These are phyloP conservation scores for Crithidia bombi DNA, from an alignment of 208 protist genomes.

Conservation along the genomic window DNA sequence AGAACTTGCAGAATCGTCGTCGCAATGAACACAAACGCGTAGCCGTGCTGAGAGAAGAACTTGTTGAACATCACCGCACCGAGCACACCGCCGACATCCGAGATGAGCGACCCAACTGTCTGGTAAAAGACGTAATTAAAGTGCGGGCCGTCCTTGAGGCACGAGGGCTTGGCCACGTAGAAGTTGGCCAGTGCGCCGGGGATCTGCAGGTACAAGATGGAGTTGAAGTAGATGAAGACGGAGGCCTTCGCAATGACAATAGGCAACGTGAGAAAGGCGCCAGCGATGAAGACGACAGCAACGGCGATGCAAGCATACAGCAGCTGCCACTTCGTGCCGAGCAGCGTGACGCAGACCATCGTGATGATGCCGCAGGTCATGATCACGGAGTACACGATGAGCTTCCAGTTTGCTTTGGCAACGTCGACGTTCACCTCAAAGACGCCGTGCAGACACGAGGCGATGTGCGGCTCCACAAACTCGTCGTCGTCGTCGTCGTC, in stretches of 20 bases:
- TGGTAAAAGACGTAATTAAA: constrained; percentile 55
- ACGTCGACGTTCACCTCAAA: constrained; percentile 32
- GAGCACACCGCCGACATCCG: constrained; percentile 32
- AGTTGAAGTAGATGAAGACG: constrained; percentile 44
- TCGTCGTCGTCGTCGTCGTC: constrained; percentile 7
- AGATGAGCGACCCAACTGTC: constrained; percentile 53
- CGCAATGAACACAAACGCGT: constrained; percentile 45
- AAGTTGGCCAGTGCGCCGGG: constrained; percentile 45
- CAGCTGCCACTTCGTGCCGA: constrained; percentile 17
- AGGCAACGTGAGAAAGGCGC: constrained; percentile 32
- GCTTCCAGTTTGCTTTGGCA: constrained; percentile 20
- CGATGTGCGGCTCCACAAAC: constrained; percentile 21
- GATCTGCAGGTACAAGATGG: constrained; percentile 51
- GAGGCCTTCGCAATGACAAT: constrained; percentile 46
- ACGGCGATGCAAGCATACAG: constrained; percentile 19
- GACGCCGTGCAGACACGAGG: constrained; percentile 15
- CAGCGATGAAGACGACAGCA: constrained; percentile 9
- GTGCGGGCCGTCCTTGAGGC: constrained; percentile 42
- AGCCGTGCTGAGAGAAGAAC: constrained; percentile 51
- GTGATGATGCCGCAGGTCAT: constrained; percentile 29
- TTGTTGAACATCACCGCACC: constrained; percentile 47
- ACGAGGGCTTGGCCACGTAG: constrained; percentile 34
- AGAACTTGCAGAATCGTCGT: constrained; percentile 52
- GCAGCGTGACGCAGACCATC: constrained; percentile 23
- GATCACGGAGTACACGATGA: constrained; percentile 33